Conservation (phyloP, 441 rosid species). For the Erodium trifolium region DNA sequence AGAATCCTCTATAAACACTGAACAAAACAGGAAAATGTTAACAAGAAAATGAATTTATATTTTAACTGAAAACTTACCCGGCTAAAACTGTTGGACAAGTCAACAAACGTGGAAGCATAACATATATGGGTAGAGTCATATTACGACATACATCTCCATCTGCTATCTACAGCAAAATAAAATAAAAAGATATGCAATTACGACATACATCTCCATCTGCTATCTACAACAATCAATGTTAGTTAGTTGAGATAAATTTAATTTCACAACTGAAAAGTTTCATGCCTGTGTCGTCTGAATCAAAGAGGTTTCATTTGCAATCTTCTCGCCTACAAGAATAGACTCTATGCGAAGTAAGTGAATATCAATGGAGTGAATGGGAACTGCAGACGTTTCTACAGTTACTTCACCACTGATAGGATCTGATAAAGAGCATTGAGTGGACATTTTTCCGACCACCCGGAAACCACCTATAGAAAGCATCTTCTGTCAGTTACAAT, state of each 20-base stretch:
- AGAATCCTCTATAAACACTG: neutral
- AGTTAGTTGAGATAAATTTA: conserved; percentile 8
- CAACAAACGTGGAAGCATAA: conserved; percentile 72
- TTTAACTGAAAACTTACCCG: conserved; percentile 40
- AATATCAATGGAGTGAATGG: conserved; percentile 62
- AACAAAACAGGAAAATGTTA: neutral
- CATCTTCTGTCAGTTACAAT: conserved; percentile 15
- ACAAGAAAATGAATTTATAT: neutral
- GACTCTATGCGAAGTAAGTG: conserved; percentile 70
- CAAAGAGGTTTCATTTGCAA: conserved; percentile 76
- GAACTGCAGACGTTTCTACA: conserved; percentile 63
- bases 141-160: conserved; percentile 77
- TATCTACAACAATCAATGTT: too few species aligned
- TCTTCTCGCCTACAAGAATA: conserved; percentile 60
- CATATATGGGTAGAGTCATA: conserved; percentile 60
- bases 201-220: neutral
- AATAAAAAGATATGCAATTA: conserved; percentile 2
- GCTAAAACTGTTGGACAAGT: conserved; percentile 75
- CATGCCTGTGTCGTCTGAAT: conserved; percentile 78
- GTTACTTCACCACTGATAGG: conserved; percentile 74
- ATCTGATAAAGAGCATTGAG: conserved; percentile 57
- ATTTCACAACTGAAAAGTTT: conserved; percentile 9
- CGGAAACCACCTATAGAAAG: conserved; percentile 63
- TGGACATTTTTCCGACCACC: conserved; percentile 63
- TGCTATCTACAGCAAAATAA: conserved; percentile 38